Evolutionary conservation across 495 filamentous ascomycete species (phyloP), one percentile per base, ranked within the genome.

Genomic region (Pseudomonodictys pantanalensis): DNA sequence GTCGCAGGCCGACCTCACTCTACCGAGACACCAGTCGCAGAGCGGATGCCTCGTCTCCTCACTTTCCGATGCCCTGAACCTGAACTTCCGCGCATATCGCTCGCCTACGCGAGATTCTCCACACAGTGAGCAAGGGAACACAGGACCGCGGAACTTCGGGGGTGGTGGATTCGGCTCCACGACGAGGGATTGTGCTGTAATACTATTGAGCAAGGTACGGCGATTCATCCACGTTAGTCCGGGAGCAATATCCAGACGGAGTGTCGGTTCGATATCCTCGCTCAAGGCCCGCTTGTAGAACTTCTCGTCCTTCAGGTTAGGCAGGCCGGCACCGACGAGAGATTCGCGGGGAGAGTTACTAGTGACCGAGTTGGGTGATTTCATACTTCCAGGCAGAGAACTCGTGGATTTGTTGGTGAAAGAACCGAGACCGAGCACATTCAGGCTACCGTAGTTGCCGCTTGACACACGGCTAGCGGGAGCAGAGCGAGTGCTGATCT

Each of bases 251-350:
- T 98, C 93, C 3, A 97, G 81, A 38, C 93, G 83, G 18, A 98
- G 74, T 0, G 93, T 95, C 2, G 93, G 93, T 73, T 98, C 93
- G 52, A 98, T 88, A 72, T 97, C 93, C 71, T 98, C 93, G 50
- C 82, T 77, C 11, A 96, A 72, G 5, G 81, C 83, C 20, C 93
- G 84, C 72, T 98, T 98, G 73, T 91, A 98, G 71, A 96, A 97
- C 59, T 86, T 88, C 2, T 87, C 90, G 52, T 97, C 93, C 67
- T 95, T 95, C 42, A 98, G 74, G 8, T 84, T 79, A 20, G 77
- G 73, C 29, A 54, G 38, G 6, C 58, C 43, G 8, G 39, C 20
- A 28, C 50, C 48, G 41, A 62, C 18, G 25, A 56, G 7, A 24
- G 62, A 59, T 39, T 66, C 67, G 4, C 67, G 64, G 0, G 67